Evolutionary conservation across 352 stramenopile species (phyloP), one percentile per base, ranked within the genome.

Genomic region (Phytophthora niederhauseri): DNA sequence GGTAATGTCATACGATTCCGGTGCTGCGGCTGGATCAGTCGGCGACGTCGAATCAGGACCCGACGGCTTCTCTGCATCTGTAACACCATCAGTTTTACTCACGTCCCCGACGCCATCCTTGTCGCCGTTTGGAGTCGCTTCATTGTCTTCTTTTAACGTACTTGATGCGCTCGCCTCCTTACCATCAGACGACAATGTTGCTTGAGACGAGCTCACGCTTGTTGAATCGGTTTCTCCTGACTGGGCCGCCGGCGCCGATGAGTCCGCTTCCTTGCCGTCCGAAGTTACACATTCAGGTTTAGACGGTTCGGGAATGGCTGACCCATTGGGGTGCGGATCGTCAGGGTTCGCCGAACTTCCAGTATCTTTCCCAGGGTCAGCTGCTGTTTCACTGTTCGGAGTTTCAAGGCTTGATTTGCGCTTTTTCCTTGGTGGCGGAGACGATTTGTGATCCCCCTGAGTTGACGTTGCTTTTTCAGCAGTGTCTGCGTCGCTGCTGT

Each of bases 1-100:
- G 5, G 81, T 89, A 50, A 96, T 91, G 26, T 96, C 81, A 72
- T 89, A 94, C 15, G 79, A 74, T 64, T 94, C 81, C 30, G 58
- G 66, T 17, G 64, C 61, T 31, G 61, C 73, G 55, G 69, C 51
- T 62, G 65, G 68, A 19, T 80, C 73, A 49, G 64, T 73, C 6
- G 73, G 61, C 22, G 64, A 75, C 20, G 22, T 62, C 41, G 34
- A 70, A 63, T 53, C 20, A 51, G 46, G 38, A 7, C 56, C 58
- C 15, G 58, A 68, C 4, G 53, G 4, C 15, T 68, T 45, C 31
- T 41, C 43, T 53, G 24, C 17, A 22, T 12, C 41, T 43, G 45
- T 49, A 26, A 28, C 28, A 38, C 72, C 54, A 52, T 50, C 51
- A 28, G n/a, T 48, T 46, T 58, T 58, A 49, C 46, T 43, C 34